A percentile compares a stretch with the other conserved stretches of the same genome.
These are phyloP conservation scores for Pythium phragmiticola DNA, from an alignment of 352 stramenopile species.

Conservation along the genomic window DNA sequence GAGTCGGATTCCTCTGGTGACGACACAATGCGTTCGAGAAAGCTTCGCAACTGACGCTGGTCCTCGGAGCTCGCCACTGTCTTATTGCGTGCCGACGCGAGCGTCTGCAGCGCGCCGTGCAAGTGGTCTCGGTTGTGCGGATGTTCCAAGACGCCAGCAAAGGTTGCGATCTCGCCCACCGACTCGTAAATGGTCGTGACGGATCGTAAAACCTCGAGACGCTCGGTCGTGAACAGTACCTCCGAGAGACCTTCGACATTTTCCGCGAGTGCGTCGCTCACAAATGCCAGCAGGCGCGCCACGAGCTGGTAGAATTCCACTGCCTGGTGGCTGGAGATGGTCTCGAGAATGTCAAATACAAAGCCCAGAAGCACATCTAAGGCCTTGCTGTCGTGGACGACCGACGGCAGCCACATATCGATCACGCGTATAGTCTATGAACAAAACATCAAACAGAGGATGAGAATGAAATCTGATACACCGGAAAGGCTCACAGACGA, in stretches of 20 bases:
- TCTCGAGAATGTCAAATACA: slow-evolving; percentile 65
- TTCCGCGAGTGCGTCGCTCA: slow-evolving; percentile 43
- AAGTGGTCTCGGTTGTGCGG: slow-evolving; percentile 33
- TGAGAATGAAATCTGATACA: neutral
- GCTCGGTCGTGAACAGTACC: slow-evolving; percentile 41
- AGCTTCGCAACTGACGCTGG: slow-evolving; percentile 52
- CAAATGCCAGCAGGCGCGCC: slow-evolving; percentile 43
- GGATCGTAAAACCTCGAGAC: slow-evolving; percentile 36
- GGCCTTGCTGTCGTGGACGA: slow-evolving; percentile 34
- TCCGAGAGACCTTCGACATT: slow-evolving; percentile 36
- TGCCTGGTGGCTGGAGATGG: slow-evolving; percentile 62
- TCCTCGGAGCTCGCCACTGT: slow-evolving; percentile 42
- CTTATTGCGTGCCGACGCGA: slow-evolving; percentile 43
- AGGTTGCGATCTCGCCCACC: slow-evolving; percentile 41
- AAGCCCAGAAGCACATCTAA: slow-evolving; percentile 46
- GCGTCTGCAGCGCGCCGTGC: slow-evolving; percentile 26
- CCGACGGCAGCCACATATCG: slow-evolving; percentile 49
- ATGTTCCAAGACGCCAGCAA: slow-evolving; percentile 42
- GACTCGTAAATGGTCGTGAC: slow-evolving; percentile 55
- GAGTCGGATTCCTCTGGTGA: neutral
- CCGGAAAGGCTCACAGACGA: neutral
- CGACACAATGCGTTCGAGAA: slow-evolving; percentile 27
- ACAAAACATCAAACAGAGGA: neutral
- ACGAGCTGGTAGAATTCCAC: slow-evolving; percentile 69
- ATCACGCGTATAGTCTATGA: slow-evolving; percentile 56